A percentile compares a stretch with the other conserved stretches of the same genome.
Conservation (phyloP, 495 filamentous ascomycete species). For the Talaromyces nanjingensis region DNA sequence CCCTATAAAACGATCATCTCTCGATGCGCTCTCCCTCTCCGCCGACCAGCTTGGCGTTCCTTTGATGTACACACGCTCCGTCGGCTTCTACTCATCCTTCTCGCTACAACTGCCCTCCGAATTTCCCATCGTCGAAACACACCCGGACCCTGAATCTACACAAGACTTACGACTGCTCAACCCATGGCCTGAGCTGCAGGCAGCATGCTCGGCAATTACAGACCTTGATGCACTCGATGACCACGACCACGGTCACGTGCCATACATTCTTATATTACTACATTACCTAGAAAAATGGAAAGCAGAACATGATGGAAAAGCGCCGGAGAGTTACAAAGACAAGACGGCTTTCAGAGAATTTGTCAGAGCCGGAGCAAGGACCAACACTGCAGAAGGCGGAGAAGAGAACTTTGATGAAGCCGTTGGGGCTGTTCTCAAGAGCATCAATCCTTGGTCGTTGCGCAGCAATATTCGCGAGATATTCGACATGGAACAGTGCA, state of each 20-base stretch:
- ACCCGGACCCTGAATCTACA: slow-evolving; percentile 80
- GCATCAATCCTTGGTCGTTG: slow-evolving; percentile 58
- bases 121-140: slow-evolving; percentile 95
- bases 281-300: slow-evolving; percentile 87
- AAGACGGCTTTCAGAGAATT: slow-evolving; percentile 75
- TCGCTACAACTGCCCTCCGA: slow-evolving; percentile 63
- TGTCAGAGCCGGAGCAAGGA: slow-evolving; percentile 60
- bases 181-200: slow-evolving; percentile 79
- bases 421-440: slow-evolving; percentile 77
- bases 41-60: slow-evolving; percentile 59
- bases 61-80: slow-evolving; percentile 73
- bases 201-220: slow-evolving; percentile 51
- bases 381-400: slow-evolving; percentile 71
- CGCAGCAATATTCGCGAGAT: slow-evolving; percentile 67
- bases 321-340: slow-evolving; percentile 72
- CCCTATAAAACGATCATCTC: slow-evolving; percentile 53
- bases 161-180: slow-evolving; percentile 79
- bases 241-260: slow-evolving; percentile 88
- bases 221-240: slow-evolving; percentile 65
- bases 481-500: slow-evolving; percentile 60
- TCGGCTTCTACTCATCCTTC: slow-evolving; percentile 85
- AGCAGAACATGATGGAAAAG: slow-evolving; percentile 55
- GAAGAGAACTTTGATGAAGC: slow-evolving; percentile 99
- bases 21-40: slow-evolving; percentile 52
- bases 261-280: slow-evolving; percentile 77